These are phyloP conservation scores for Allomyces javanicus DNA, from an alignment of 192 early-diverging fungal species.

Conservation along the genomic window DNA sequence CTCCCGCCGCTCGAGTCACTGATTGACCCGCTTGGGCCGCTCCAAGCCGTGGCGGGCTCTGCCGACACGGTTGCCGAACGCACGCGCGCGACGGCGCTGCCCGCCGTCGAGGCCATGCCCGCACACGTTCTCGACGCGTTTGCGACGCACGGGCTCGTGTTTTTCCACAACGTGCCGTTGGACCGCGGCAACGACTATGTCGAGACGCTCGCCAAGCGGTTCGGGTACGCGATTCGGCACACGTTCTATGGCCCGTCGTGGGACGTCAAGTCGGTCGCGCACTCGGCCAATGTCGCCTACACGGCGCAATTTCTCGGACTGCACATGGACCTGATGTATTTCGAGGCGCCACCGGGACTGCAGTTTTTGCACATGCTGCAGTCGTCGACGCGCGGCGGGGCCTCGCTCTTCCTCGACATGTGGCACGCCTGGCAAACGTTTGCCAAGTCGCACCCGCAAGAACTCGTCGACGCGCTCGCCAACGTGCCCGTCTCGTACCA, in stretches of 20 bases:
- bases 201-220: neutral
- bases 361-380: constrained; percentile 3
- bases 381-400: neutral
- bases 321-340: constrained; percentile 5
- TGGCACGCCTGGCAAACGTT: neutral
- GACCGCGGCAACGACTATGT: neutral
- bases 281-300: constrained; percentile 3
- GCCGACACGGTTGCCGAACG: too few relatives aligned
- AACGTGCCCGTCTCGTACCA: constrained; percentile 2
- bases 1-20: neutral
- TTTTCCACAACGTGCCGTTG: neutral
- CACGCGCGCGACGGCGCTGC: neutral
- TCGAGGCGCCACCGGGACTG: constrained; percentile 3
- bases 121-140: neutral
- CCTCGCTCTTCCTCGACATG: neutral
- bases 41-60: too few relatives aligned
- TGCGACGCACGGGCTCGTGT: neutral
- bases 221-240: neutral
- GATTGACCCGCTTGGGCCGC: too few relatives aligned
- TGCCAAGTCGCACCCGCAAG: neutral
- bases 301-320: constrained; percentile 1
- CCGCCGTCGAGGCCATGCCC: neutral
- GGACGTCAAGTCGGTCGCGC: constrained; percentile 2
- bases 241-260: constrained; percentile 2
- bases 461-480: neutral